phyloP scores from a whole-genome alignment of 108 stramenopile genomes.

The Parmales sp. region DNA sequence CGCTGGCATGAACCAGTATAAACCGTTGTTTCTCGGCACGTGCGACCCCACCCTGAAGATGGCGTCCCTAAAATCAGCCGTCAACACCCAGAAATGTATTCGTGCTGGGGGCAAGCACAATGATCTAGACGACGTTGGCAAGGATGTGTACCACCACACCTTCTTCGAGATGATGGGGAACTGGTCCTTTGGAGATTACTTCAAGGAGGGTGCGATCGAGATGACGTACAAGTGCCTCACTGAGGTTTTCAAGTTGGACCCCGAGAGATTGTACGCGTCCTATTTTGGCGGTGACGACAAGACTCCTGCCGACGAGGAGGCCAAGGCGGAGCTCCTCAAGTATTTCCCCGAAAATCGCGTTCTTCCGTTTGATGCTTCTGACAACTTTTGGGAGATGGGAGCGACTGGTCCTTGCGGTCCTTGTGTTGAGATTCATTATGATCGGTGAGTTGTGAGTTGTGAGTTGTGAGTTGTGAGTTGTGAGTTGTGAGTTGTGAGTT shows the following conservation, averaged over 20 bases:
- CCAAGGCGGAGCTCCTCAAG: slow-evolving; percentile 38
- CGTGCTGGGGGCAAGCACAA: slow-evolving; percentile 99
- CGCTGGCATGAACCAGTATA: slow-evolving; percentile 99
- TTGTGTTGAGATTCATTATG: slow-evolving; percentile 97
- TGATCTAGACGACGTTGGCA: slow-evolving; percentile 98
- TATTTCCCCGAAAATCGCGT: slow-evolving; percentile 83
- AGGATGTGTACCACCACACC: slow-evolving; percentile 99
- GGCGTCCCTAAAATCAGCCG: slow-evolving; percentile 74
- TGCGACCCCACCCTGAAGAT: slow-evolving; percentile 81
- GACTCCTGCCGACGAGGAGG: slow-evolving; percentile 79
- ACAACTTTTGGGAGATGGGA: slow-evolving; percentile 99
- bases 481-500: too few species aligned
- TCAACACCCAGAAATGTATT: slow-evolving; percentile 98
- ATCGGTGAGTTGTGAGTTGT: too few species aligned
- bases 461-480: too few species aligned
- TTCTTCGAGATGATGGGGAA: slow-evolving; percentile 99
- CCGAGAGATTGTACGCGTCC: slow-evolving; percentile 81
- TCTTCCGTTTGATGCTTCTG: slow-evolving; percentile 82
- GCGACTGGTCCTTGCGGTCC: slow-evolving; percentile 98
- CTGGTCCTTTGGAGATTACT: slow-evolving; percentile 98
- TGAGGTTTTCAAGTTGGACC: slow-evolving; percentile 71
- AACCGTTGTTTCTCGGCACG: slow-evolving; percentile 92
- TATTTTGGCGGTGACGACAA: slow-evolving; percentile 95
- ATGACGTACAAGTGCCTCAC: slow-evolving; percentile 95
- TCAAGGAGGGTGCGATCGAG: slow-evolving; percentile 93